These are phyloP conservation scores for Xylaria sp. DNA, from an alignment of 2,329 filamentous ascomycete species.

Conservation along the genomic window DNA sequence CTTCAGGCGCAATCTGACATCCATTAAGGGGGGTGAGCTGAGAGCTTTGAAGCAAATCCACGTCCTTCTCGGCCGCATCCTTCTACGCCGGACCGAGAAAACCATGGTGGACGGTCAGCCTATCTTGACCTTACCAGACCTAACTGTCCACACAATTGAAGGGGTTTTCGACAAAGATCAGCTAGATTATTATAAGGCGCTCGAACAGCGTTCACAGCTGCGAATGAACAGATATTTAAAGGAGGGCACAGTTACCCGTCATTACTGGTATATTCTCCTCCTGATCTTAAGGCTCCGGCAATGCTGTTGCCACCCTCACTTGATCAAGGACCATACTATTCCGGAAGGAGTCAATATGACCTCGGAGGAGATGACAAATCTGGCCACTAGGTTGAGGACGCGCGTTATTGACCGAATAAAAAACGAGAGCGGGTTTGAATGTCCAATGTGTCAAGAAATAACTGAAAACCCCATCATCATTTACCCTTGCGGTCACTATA, in stretches of 20 bases:
- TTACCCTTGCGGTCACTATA: slow-evolving; percentile 48
- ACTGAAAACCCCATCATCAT: slow-evolving; percentile 46
- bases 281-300: slow-evolving; percentile 83
- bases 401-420: slow-evolving; percentile 40
- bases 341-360: slow-evolving; percentile 46
- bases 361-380: slow-evolving; percentile 45
- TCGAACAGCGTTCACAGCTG: slow-evolving; percentile 53
- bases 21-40: slow-evolving; percentile 63
- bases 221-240: slow-evolving; percentile 46
- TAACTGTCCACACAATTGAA: slow-evolving; percentile 69
- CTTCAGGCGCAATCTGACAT: slow-evolving; percentile 65
- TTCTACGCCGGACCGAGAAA: slow-evolving; percentile 84
- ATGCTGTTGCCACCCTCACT: slow-evolving; percentile 82
- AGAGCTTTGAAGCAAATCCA: slow-evolving; percentile 76
- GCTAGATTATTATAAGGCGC: slow-evolving; percentile 69
- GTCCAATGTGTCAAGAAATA: slow-evolving; percentile 41
- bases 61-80: slow-evolving; percentile 80
- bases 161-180: slow-evolving; percentile 77
- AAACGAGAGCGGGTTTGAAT: slow-evolving; percentile 38
- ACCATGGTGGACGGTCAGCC: slow-evolving; percentile 84
- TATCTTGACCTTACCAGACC: slow-evolving; percentile 75
- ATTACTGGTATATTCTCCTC: slow-evolving; percentile 84
- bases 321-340: slow-evolving; percentile 60
- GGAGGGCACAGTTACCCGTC: slow-evolving; percentile 64
- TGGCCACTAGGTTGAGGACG: slow-evolving; percentile 41